phyloP scores from a whole-genome alignment of 768 basidiomycete genomes.

The Punctularia strigosozonata region DNA sequence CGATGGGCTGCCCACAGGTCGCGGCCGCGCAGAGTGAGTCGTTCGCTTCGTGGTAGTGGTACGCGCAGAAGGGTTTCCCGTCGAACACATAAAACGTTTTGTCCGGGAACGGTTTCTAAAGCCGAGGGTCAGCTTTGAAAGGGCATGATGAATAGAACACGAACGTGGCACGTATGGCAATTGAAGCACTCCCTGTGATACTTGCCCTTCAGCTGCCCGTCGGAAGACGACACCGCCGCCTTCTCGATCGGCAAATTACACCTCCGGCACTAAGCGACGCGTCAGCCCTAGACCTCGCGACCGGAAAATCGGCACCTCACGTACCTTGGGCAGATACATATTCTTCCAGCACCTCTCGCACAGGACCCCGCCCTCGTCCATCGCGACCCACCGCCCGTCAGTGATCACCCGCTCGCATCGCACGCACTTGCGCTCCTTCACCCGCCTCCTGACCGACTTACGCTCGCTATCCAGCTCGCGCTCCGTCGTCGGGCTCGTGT shows the following conservation, averaged over 20 bases:
- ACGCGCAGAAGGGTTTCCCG: slow-evolving; percentile 83
- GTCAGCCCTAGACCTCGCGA: slow-evolving; percentile 3
- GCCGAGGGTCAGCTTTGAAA: slow-evolving; percentile 1
- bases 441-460: slow-evolving; percentile 1
- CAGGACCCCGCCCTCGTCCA: slow-evolving; percentile 63
- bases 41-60: slow-evolving; percentile 90
- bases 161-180: slow-evolving; percentile 71
- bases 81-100: slow-evolving; percentile 87
- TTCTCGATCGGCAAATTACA: slow-evolving; percentile 84
- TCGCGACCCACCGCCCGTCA: slow-evolving; percentile 74
- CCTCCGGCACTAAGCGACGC: slow-evolving; percentile 57
- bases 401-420: slow-evolving; percentile 61
- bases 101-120: slow-evolving; percentile 80
- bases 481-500: slow-evolving; percentile 32
- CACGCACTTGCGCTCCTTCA: slow-evolving; percentile 32
- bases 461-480: background rate
- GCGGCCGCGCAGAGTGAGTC: slow-evolving; percentile 75
- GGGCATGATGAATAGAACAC: slow-evolving; percentile 7
- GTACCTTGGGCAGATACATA: slow-evolving; percentile 87
- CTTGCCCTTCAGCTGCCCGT: slow-evolving; percentile 93
- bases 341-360: slow-evolving; percentile 94
- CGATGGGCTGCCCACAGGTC: slow-evolving; percentile 79
- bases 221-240: slow-evolving; percentile 80
- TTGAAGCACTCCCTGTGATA: slow-evolving; percentile 90
- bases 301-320: slow-evolving; percentile 12